Evolutionary conservation across 352 stramenopile genomes (phyloP), one percentile per base, ranked within the genome.

Genomic region (Pythium insidiosum): DNA sequence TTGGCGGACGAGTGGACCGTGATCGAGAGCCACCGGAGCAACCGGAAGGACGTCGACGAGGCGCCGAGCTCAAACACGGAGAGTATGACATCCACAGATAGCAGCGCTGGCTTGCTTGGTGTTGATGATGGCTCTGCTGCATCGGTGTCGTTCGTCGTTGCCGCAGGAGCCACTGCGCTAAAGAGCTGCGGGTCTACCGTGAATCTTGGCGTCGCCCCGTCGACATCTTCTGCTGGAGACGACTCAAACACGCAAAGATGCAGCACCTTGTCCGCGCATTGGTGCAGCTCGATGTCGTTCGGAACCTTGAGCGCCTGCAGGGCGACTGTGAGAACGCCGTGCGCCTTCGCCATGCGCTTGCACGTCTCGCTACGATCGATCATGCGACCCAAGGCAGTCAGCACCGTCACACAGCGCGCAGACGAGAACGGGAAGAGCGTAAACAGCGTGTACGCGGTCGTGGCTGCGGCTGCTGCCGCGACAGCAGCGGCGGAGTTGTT

Each of bases 181-280:
- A 71, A 63, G 6, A 71, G 18, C 9, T 47, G 50, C 11, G 53
- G 50, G 43, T 68, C 58, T 10, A 66, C 23, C 19, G 0, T n/a
- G 18, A 6, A 1, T 30, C 20, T 7, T 20, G 18, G 3, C 31
- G 34, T 4, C 15, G 1, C 4, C 12, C 35, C 18, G 18, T 16
- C 21, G 13, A n/a, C 22, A 37, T 26, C 6, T 42, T 7, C n/a
- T n/a, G n/a, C n/a, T n/a, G n/a, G n/a, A n/a, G n/a, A n/a, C n/a
- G n/a, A n/a, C n/a, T n/a, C n/a, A n/a, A n/a, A n/a, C 13, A 29
- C 24, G 21, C 69, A 80, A 3, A 84, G 26, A 37, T 87, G 71
- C 4, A 87, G 52, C 9, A 87, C 38, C 23, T 82, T 87, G 33
- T 87, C 74, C 1, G 58, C 56, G 0, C 72, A 63, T 58, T 87